phyloP scores from a whole-genome alignment of 345 rosid species.

The Corymbia maculata region DNA sequence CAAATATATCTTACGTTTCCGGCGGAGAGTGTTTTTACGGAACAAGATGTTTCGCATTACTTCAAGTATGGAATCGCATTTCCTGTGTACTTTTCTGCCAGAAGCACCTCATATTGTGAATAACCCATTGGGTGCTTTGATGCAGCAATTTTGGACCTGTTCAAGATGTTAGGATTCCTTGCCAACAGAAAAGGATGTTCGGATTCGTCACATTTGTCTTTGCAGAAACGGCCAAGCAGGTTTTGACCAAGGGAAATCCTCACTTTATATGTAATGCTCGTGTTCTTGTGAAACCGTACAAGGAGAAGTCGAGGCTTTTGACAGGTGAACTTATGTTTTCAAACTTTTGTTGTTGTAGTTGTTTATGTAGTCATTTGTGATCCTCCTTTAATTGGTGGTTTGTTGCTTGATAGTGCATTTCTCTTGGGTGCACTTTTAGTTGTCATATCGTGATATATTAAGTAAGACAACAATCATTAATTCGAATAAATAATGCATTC shows the following conservation, averaged over 20 bases:
- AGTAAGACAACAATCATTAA: background rate
- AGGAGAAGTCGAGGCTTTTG: slow-evolving; percentile 74
- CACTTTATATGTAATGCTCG: slow-evolving; percentile 92
- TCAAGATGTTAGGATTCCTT: slow-evolving; percentile 93
- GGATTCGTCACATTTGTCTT: slow-evolving; percentile 83
- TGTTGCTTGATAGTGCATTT: background rate
- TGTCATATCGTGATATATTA: background rate
- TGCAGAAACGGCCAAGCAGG: slow-evolving; percentile 58
- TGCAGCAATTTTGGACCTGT: slow-evolving; percentile 76
- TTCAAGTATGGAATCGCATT: slow-evolving; percentile 29
- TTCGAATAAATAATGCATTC: background rate
- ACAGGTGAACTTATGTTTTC: slow-evolving; percentile 24
- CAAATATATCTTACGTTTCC: slow-evolving; percentile 98
- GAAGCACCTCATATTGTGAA: background rate
- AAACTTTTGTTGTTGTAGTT: background rate
- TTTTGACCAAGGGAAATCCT: slow-evolving; percentile 84
- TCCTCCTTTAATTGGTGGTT: background rate
- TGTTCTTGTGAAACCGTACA: slow-evolving; percentile 92
- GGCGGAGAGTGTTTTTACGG: slow-evolving; percentile 80
- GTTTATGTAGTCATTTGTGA: background rate
- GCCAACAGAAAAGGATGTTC: slow-evolving; percentile 91
- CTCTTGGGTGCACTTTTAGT: background rate
- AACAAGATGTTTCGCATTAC: slow-evolving; percentile 77
- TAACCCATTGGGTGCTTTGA: background rate
- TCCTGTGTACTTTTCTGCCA: background rate